These are phyloP conservation scores for Hirsutella minnesotensis DNA, from an alignment of 2,329 filamentous ascomycete species.

Conservation along the genomic window DNA sequence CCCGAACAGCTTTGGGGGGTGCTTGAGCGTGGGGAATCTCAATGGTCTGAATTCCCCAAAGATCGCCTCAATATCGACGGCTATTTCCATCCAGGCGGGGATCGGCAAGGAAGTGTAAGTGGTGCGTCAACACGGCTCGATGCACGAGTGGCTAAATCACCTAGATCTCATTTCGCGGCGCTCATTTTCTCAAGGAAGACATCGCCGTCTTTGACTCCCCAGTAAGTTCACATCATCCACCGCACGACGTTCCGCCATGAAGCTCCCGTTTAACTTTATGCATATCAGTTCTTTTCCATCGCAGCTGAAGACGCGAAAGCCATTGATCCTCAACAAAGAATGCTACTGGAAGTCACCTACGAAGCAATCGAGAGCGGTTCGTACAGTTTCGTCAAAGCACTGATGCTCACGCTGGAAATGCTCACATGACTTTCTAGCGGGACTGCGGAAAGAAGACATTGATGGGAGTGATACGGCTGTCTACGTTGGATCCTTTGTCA, in stretches of 20 bases:
- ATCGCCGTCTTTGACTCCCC: constrained; percentile 36
- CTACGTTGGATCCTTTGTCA: constrained; percentile 38
- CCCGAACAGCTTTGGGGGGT: constrained; percentile 37
- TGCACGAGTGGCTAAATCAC: neutral
- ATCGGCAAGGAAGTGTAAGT: constrained; percentile 35
- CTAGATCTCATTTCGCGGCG: constrained; percentile 35
- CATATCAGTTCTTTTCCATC: constrained; percentile 35
- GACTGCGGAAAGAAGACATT: constrained; percentile 29
- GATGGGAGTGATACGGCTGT: constrained; percentile 33
- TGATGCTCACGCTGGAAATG: neutral
- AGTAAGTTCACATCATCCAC: constrained; percentile 18
- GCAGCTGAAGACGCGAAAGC: constrained; percentile 37
- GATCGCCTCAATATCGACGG: constrained; percentile 38
- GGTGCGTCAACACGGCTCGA: neutral
- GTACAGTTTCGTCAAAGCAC: neutral
- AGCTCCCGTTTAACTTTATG: neutral
- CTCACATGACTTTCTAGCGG: constrained; percentile 19
- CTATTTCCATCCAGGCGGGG: constrained; percentile 41
- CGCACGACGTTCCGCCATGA: neutral
- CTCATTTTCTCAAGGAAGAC: constrained; percentile 37
- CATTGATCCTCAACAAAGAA: constrained; percentile 41
- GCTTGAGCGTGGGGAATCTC: constrained; percentile 27
- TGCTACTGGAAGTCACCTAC: constrained; percentile 37
- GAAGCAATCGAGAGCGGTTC: constrained; percentile 38
- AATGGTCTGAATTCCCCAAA: constrained; percentile 36